These are phyloP conservation scores for Talaromyces wortmannii DNA, from an alignment of 495 filamentous ascomycete species.

Conservation along the genomic window DNA sequence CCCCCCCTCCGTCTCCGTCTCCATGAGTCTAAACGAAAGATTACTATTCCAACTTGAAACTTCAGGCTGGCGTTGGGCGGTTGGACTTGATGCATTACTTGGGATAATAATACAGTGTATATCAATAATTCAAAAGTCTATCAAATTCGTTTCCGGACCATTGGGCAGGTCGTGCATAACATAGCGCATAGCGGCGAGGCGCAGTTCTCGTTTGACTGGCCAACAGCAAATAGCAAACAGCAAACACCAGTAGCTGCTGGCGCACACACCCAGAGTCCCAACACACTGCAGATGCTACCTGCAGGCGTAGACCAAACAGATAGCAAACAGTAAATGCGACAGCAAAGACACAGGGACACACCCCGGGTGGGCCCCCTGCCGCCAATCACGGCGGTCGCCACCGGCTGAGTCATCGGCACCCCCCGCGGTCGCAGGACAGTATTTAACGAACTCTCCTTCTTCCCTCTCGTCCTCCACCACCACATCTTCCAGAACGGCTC, in stretches of 20 bases:
- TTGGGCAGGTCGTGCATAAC: too few relatives aligned
- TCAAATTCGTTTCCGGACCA: too few relatives aligned
- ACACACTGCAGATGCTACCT: too few relatives aligned
- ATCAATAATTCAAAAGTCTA: too few relatives aligned
- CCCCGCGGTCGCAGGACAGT: neutral
- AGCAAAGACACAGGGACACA: neutral
- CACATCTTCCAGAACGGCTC: neutral
- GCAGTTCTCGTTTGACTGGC: too few relatives aligned
- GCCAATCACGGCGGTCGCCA: conserved; percentile 4
- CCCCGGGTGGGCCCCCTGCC: neutral
- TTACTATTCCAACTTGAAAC: neutral
- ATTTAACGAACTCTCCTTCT: neutral
- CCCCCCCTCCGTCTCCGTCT: conserved; percentile 31
- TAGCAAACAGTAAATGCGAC: too few relatives aligned
- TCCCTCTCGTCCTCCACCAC: neutral
- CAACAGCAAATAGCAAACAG: too few relatives aligned
- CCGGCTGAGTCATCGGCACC: conserved; percentile 4
- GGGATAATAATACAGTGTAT: too few relatives aligned
- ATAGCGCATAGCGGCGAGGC: too few relatives aligned
- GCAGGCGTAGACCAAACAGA: too few relatives aligned
- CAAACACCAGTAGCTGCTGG: too few relatives aligned
- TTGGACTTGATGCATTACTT: neutral
- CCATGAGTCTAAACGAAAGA: neutral
- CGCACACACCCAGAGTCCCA: too few relatives aligned
- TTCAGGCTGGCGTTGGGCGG: neutral